phyloP scores from a whole-genome alignment of 352 stramenopile species.

The Globisporangium emineosum region DNA sequence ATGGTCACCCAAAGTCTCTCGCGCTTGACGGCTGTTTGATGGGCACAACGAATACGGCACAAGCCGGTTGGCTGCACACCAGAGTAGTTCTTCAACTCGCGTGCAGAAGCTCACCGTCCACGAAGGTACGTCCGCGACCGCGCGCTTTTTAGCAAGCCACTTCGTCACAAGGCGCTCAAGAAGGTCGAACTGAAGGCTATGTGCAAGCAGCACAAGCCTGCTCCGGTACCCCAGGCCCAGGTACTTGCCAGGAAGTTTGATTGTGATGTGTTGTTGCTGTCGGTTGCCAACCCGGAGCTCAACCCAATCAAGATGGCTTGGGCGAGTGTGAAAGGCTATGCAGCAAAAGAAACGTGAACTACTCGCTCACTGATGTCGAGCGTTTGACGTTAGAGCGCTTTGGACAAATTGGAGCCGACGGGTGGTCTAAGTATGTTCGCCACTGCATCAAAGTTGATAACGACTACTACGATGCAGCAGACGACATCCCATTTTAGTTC shows the following conservation, averaged over 20 bases:
- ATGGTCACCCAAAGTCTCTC: too few species aligned
- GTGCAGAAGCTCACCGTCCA: too few species aligned
- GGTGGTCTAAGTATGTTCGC: slow-evolving; percentile 4
- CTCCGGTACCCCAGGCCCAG: slow-evolving; percentile 10
- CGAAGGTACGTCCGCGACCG: too few species aligned
- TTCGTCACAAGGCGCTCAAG: slow-evolving; percentile 16
- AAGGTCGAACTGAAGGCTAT: slow-evolving; percentile 12
- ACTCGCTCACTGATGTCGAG: too few species aligned
- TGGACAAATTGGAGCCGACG: too few species aligned
- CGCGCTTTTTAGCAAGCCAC: too few species aligned
- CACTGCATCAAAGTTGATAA: neutral
- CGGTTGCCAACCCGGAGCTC: slow-evolving; percentile 6
- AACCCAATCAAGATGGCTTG: slow-evolving; percentile 17
- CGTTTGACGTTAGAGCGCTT: too few species aligned
- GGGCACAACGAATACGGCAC: too few species aligned
- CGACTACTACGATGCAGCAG: too few species aligned
- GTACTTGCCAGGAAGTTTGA: slow-evolving; percentile 14
- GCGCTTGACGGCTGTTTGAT: too few species aligned
- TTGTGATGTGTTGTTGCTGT: slow-evolving; percentile 12
- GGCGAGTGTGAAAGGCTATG: slow-evolving; percentile 17
- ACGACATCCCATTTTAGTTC: neutral
- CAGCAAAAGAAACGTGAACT: slow-evolving; percentile 6
- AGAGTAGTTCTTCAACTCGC: too few species aligned
- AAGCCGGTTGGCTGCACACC: too few species aligned
- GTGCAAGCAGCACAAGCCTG: slow-evolving; percentile 16